Base-by-base conservation (phyloP, 1,284 basidiomycete genomes). In the Leccinum angustisporum region DNA sequence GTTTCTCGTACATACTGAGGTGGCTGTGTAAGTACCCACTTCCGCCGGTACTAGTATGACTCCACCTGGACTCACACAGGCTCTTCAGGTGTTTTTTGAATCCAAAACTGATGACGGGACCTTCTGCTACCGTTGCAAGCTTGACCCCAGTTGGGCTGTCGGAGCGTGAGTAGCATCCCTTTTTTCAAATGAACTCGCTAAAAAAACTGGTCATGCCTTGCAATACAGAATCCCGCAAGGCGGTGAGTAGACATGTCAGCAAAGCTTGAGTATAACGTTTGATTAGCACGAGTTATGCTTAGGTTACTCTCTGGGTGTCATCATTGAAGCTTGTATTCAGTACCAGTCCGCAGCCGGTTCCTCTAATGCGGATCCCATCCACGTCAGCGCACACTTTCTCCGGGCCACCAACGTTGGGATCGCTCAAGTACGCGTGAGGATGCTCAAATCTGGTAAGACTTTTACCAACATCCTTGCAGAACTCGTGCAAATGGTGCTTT, bases 321-420 rank as follows among this genome's bases (percentile, higher is more conserved):
- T 85, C 18, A 62, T 88, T 0, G 78, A 86, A 38, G 80, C 86
- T 16, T 83, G 80, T 59, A 78, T 83, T 9, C 75, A 80, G 60
- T 71, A 81, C 57, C 86, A 88, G 70, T 70, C 77, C 5, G 16
- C 50, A 27, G 25, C 5, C 2, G 57, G 61, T 7, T 80, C 81
- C 3, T 33, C 66, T 10, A 85, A 86, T 67, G 73, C 70, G 18
- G 86, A 88, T 64, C 81, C 83, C 5, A 74, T 88, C 36, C 83
- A 88, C 68, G 71, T 86, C 56, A 84, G 83, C 4, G 84, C 84
- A 1, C 83, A 88, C 65, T 90, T 79, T 66, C 74, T 87, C 43
- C 76, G 79, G 38, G 73, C 82, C 1, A 78, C 83, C 2, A 68
- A 72, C 1, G 62, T 74, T 4, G 74, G 70, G 4, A 66, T 74